Base-by-base conservation (phyloP, 768 basidiomycete genomes). In the Astraeus odoratus region DNA sequence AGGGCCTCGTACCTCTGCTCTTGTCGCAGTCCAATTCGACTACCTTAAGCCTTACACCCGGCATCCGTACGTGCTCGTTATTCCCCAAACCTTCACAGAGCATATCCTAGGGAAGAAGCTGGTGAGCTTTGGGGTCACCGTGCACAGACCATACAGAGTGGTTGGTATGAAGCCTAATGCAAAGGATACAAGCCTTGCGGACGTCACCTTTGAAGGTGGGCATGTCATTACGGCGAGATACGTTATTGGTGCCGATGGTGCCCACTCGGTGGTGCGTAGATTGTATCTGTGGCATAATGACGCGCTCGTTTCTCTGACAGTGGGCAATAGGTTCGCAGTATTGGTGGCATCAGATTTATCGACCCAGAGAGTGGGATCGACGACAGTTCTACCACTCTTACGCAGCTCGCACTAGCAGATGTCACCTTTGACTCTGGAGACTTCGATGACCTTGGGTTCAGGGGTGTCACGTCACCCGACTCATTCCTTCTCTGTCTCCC, bases 371-470 rank as follows among this genome's bases (percentile, higher is more conserved):
- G 60, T 19, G 51, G 53, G 4, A 25, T 47, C 10, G 47, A 56
- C 16, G 58, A 61, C 9, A 42, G 51, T 1, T 46, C 58, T 10
- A 66, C 61, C 25, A 57, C 48, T 15, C 50, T 72, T 7, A 39
- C 59, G 2, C 71, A 74, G 37, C 64, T 76, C 59, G 54, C 71
- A 19, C 55, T 77, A 44, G 77, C 73, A 1, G 77, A 77, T 50
- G 63, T 78, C 34, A 61, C 56, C 0, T 66, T 76, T 49, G 43
- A 60, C 19, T 40, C 30, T 22, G 9, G 13, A 29, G 13, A 29
- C 27, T 6, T 29, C 7, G 27, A 29, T 29, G 27, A 13, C 7
- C 13, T 29, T 13, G 27, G 6, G 27, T 7, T 13, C 27, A 29
- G 13, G 13, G 27, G 27, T 7, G 27, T 29, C 7, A n/a, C n/a